Evolutionary conservation across 2,329 filamentous ascomycete genomes (phyloP).

Genomic region (Trichoderma endophyticum): DNA sequence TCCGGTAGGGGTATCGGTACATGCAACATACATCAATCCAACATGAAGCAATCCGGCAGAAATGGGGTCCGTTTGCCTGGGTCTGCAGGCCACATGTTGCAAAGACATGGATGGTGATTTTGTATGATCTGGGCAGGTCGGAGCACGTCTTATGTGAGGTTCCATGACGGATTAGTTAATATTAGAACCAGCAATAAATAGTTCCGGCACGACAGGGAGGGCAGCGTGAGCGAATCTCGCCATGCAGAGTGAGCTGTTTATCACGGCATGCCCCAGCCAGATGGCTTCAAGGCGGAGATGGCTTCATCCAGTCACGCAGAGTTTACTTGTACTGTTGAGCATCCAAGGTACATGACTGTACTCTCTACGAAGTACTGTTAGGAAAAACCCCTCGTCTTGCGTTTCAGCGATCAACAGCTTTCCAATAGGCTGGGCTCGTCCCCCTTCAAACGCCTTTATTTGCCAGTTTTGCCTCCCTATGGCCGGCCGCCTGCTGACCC

Average conservation of each 20-base stretch:
- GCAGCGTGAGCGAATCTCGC: not conserved
- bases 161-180: not conserved
- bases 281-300: not conserved
- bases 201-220: not conserved
- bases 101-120: not conserved
- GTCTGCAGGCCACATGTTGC: not conserved
- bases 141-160: not conserved
- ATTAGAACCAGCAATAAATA: not conserved
- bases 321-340: not conserved
- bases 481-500: constrained; percentile 8
- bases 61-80: not conserved
- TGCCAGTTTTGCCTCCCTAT: not conserved
- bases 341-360: not conserved
- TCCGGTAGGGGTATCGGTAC: not conserved
- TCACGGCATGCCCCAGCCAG: not conserved
- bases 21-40: not conserved
- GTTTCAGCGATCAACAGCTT: not conserved
- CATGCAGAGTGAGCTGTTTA: not conserved
- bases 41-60: not conserved
- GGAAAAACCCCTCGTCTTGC: not conserved
- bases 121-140: not conserved
- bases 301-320: not conserved
- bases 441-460: not conserved
- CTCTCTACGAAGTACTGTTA: not conserved
- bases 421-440: not conserved